These are phyloP conservation scores for Lecanicillium sp. DNA, from an alignment of 2,329 filamentous ascomycete species.

Conservation along the genomic window DNA sequence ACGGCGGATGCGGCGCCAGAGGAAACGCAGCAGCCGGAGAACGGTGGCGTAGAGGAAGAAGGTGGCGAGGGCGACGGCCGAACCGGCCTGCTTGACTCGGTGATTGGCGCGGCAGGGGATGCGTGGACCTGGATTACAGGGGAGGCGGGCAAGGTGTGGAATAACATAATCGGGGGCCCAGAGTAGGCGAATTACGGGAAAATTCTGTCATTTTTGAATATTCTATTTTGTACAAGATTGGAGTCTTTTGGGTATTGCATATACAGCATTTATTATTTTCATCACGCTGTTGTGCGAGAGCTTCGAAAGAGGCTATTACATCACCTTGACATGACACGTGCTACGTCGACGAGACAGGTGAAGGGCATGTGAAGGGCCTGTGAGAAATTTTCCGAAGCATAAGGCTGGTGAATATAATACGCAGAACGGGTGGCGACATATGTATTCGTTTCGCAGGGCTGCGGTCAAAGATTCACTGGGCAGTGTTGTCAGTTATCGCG, in stretches of 20 bases:
- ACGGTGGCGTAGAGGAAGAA: neutral
- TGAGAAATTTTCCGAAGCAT: neutral
- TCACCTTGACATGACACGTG: too few species aligned
- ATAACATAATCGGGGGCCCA: slow-evolving; percentile 2
- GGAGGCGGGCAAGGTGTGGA: slow-evolving; percentile 15
- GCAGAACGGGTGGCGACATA: neutral
- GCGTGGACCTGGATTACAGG: slow-evolving; percentile 15
- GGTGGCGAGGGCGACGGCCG: neutral
- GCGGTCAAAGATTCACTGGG: too few species aligned
- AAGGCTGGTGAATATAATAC: neutral
- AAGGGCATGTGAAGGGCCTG: neutral
- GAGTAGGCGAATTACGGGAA: neutral
- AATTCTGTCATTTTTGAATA: neutral
- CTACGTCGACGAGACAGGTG: neutral
- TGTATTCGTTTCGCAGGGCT: neutral
- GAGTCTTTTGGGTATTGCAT: slow-evolving; percentile 1
- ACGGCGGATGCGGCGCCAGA: too few species aligned
- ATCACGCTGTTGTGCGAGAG: too few species aligned
- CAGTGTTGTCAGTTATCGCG: too few species aligned
- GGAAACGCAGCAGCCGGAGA: neutral
- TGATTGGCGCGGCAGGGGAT: neutral
- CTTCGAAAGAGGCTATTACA: too few species aligned
- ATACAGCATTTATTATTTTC: neutral
- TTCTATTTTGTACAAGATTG: neutral
- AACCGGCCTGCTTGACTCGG: neutral